A percentile compares a stretch with the other conserved stretches of the same genome.
phyloP scores from a whole-genome alignment of 805 yeast genomes.

The Candida sakaeoensis region DNA sequence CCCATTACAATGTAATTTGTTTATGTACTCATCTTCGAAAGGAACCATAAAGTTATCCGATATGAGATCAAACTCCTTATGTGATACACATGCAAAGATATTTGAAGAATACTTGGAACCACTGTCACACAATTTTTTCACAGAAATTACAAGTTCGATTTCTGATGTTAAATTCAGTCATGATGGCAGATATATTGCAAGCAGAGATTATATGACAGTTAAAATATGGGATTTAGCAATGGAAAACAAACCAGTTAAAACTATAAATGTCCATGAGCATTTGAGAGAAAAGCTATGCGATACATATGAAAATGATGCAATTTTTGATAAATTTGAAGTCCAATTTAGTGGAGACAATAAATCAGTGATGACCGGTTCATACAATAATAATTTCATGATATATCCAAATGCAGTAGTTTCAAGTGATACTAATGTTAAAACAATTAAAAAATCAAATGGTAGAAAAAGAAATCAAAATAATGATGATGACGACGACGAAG shows the following conservation, averaged over 20 bases:
- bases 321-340: constrained; percentile 97
- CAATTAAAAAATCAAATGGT: constrained; percentile 12
- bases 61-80: constrained; percentile 92
- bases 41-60: constrained; percentile 95
- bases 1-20: constrained; percentile 85
- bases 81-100: constrained; percentile 82
- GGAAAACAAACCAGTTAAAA: constrained; percentile 92
- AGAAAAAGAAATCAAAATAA: constrained; percentile 23
- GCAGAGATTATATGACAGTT: constrained; percentile 95
- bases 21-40: constrained; percentile 92
- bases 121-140: constrained; percentile 87
- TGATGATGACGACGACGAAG: constrained; percentile 38
- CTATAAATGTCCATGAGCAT: constrained; percentile 94
- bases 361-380: constrained; percentile 94
- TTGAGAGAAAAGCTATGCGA: constrained; percentile 91
- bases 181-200: constrained; percentile 92
- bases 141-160: constrained; percentile 93
- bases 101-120: constrained; percentile 95
- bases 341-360: constrained; percentile 90
- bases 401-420: constrained; percentile 68
- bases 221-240: constrained; percentile 97
- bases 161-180: constrained; percentile 89
- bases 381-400: constrained; percentile 94
- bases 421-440: constrained; percentile 1
- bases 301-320: constrained; percentile 97